Evolutionary conservation across 225 moss, liverwort and hornwort species (phyloP).

Genomic region (Physcomitrellopsis africana): DNA sequence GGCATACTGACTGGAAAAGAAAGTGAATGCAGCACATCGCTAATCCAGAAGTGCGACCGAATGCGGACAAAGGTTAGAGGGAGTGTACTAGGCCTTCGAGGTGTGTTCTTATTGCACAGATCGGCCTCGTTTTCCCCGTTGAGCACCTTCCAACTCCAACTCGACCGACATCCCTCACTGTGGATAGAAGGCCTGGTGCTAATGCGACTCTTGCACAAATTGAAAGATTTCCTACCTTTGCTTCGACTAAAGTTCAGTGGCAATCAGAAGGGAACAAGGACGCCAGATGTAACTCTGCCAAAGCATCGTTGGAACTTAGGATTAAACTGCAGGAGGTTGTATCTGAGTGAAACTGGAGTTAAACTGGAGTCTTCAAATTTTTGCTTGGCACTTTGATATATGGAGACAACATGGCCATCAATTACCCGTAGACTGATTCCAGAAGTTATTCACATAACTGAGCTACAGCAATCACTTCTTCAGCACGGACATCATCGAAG

Average conservation of each 20-base stretch:
- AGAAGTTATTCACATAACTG: too few relatives aligned
- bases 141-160: slow-evolving; percentile 15
- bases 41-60: slow-evolving; percentile 34
- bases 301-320: slow-evolving; percentile 30
- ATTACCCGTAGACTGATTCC: neutral
- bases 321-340: slow-evolving; percentile 43
- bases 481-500: slow-evolving; percentile 9
- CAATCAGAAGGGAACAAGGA: slow-evolving; percentile 35
- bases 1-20: slow-evolving; percentile 33
- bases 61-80: slow-evolving; percentile 19
- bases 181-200: neutral
- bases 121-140: slow-evolving; percentile 37
- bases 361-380: neutral
- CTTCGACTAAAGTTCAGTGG: slow-evolving; percentile 46
- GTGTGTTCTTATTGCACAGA: slow-evolving; percentile 42
- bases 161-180: neutral
- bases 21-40: slow-evolving; percentile 22
- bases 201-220: slow-evolving; percentile 10
- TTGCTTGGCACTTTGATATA: neutral
- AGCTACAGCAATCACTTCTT: neutral
- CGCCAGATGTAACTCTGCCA: slow-evolving; percentile 19
- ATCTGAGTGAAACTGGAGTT: slow-evolving; percentile 26
- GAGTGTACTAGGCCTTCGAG: slow-evolving; percentile 32
- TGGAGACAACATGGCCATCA: neutral
- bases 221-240: slow-evolving; percentile 20